Conservation (phyloP, 2,329 filamentous ascomycete species). For the Lecanoromycetidae sp. region DNA sequence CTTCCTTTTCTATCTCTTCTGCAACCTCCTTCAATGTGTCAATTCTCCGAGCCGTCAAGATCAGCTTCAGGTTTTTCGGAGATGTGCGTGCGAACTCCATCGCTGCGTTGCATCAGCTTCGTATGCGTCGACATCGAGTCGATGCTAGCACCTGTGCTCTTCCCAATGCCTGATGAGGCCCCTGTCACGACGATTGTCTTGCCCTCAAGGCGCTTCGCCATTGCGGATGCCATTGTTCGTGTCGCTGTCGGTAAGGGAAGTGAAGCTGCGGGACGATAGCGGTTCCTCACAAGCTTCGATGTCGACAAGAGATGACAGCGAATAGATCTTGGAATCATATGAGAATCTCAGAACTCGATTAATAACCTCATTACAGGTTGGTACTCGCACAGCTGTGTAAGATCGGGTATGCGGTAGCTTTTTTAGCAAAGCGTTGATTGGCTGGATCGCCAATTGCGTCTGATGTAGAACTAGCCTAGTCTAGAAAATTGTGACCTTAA, state of each 20-base stretch:
- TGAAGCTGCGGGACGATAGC: background rate
- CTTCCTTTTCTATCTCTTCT: constrained; percentile 60
- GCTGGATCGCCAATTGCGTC: background rate
- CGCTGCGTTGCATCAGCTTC: constrained; percentile 46
- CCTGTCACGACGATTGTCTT: constrained; percentile 90
- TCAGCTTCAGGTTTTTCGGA: constrained; percentile 65
- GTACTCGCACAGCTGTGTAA: background rate
- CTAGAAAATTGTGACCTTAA: too few relatives aligned
- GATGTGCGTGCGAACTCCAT: constrained; percentile 83
- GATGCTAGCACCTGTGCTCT: constrained; percentile 24
- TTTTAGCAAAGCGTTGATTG: background rate
- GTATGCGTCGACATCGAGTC: background rate
- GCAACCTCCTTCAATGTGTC: constrained; percentile 68
- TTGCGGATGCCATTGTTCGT: constrained; percentile 52
- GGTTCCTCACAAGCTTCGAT: background rate
- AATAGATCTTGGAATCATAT: background rate
- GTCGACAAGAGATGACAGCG: background rate
- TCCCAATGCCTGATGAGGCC: constrained; percentile 84
- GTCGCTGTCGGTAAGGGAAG: background rate
- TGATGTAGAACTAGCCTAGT: too few relatives aligned
- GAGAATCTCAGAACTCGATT: background rate
- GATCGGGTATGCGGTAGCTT: background rate
- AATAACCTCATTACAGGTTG: background rate
- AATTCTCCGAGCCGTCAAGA: constrained; percentile 77
- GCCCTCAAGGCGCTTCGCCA: constrained; percentile 73